Evolutionary conservation across 1,284 basidiomycete species (phyloP).

Genomic region (Ustilago loliicola): DNA sequence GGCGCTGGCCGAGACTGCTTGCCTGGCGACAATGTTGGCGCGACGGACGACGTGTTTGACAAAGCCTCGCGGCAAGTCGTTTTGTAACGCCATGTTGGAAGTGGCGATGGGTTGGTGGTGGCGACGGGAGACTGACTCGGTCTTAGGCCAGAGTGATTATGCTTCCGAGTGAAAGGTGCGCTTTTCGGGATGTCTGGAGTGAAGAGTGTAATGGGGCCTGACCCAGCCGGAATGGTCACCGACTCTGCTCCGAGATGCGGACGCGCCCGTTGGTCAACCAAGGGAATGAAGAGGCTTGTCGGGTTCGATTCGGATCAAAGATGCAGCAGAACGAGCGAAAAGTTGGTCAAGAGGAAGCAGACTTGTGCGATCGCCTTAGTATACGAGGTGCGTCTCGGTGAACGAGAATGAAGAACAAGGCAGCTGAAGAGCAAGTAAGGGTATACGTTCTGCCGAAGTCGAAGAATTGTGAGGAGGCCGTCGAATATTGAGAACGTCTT

Average conservation of each 20-base stretch:
- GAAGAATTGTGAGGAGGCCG: too few species aligned
- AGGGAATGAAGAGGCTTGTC: too few species aligned
- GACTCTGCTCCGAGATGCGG: too few species aligned
- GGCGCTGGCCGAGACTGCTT: slow-evolving; percentile 11
- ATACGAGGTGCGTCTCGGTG: too few species aligned
- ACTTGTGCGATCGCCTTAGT: too few species aligned
- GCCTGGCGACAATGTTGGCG: slow-evolving; percentile 27
- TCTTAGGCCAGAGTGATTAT: neutral
- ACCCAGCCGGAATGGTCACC: too few species aligned
- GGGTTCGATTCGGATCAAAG: too few species aligned
- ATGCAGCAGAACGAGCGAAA: too few species aligned
- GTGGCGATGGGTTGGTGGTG: neutral
- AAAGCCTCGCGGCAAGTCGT: slow-evolving; percentile 40
- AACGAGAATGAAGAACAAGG: neutral
- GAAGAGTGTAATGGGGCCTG: neutral
- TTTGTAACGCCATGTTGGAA: slow-evolving; percentile 31
- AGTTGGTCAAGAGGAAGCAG: too few species aligned
- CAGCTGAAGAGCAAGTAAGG: neutral
- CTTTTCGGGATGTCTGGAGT: neutral
- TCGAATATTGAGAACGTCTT: too few species aligned
- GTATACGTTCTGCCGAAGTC: slow-evolving; percentile 8
- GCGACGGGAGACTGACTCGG: neutral
- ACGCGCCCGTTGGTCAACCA: too few species aligned
- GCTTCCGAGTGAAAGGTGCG: neutral
- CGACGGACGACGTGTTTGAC: slow-evolving; percentile 49